These are phyloP conservation scores for Pyrenula massariospora DNA, from an alignment of 495 filamentous ascomycete species.

Conservation along the genomic window DNA sequence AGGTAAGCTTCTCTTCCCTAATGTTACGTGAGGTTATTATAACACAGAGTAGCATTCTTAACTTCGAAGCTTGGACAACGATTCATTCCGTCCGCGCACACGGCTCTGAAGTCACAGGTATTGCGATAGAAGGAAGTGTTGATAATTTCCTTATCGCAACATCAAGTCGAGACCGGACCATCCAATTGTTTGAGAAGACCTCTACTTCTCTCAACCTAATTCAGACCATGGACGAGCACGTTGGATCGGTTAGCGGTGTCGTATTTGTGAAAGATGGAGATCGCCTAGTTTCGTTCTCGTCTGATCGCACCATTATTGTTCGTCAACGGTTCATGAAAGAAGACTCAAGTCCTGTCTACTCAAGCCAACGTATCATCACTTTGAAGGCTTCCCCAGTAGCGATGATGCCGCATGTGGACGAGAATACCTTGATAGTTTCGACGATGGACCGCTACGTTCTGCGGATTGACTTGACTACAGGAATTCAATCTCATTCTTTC, in stretches of 20 bases:
- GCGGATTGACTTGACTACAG: slow-evolving; percentile 61
- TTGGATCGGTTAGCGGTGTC: slow-evolving; percentile 53
- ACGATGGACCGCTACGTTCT: slow-evolving; percentile 72
- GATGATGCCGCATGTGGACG: slow-evolving; percentile 56
- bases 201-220: slow-evolving; percentile 43
- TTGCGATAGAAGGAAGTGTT: slow-evolving; percentile 41
- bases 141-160: slow-evolving; percentile 52
- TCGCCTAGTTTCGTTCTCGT: slow-evolving; percentile 71
- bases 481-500: slow-evolving; percentile 61
- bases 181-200: slow-evolving; percentile 68
- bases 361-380: slow-evolving; percentile 62
- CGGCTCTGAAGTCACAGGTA: slow-evolving; percentile 71
- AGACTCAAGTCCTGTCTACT: slow-evolving; percentile 60
- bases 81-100: slow-evolving; percentile 69
- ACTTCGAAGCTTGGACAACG: slow-evolving; percentile 25
- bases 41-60: neutral
- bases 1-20: slow-evolving; percentile 33
- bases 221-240: slow-evolving; percentile 72
- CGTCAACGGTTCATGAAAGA: slow-evolving; percentile 61
- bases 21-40: neutral
- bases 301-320: slow-evolving; percentile 74
- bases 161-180: slow-evolving; percentile 75
- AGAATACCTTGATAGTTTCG: slow-evolving; percentile 57
- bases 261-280: slow-evolving; percentile 52
- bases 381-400: slow-evolving; percentile 78